Evolutionary conservation across 345 rosid genomes (phyloP), one percentile per base, ranked within the genome.

Genomic region (Populus tremula): DNA sequence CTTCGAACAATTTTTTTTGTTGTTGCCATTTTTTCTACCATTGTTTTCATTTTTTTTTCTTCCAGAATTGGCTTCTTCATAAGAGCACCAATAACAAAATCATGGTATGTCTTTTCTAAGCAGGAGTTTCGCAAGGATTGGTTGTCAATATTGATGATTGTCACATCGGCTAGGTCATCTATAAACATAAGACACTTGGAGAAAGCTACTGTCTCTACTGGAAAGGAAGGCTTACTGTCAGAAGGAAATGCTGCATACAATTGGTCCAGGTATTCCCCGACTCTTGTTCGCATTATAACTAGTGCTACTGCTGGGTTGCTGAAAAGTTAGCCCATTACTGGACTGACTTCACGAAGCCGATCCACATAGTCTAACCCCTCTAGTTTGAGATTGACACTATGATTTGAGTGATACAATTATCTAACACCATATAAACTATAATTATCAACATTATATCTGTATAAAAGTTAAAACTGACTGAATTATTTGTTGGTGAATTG

Each of bases 121-220:
- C 90, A 96, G 99, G 98, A 90, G 72, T 93, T 96, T 77, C 95
- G 99, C 64, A 96, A 92, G 87, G 95, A 92, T 85, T 96, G 99
- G 99, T 67, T 96, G 82, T 91, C 89, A 54, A 89, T 96, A 83
- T 87, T 96, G 91, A 91, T 93, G 97, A 89, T 93, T 82, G 99
- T 93, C 79, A 96, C 99, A 67, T 96, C 99, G 69, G 88, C 99
- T 56, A 89, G 98, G 71, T 93, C 99, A 78, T 92, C 97, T 29
- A 91, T 96, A 81, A 96, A 90, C 86, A 94, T 96, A 82, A 89
- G 97, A 83, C 99, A 96, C 82, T 78, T 96, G 88, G 99, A 96
- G 86, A 96, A 96, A 84, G 99, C 99, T 78, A 93, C 99, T 39
- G 91, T 96, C 84, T 96, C 99, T 74, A 96, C 99, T 1, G 99